Evolutionary conservation across 345 rosid genomes (phyloP).

Genomic region (Eutrema japonicum): DNA sequence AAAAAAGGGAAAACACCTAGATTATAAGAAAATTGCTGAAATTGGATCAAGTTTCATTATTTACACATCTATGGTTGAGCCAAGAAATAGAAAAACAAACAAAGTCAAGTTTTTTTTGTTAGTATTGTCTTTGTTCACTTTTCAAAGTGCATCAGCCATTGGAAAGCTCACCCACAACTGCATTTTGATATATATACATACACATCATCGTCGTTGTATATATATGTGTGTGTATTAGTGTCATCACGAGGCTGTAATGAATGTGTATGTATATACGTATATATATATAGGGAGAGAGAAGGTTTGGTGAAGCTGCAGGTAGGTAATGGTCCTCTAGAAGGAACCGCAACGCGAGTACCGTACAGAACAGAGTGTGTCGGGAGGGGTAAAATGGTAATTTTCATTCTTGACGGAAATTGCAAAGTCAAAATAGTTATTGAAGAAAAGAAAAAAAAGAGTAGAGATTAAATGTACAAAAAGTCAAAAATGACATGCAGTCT

Average conservation of each 20-base stretch:
- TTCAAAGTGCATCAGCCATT: conserved; percentile 29
- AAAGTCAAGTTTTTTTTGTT: not conserved
- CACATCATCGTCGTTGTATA: conserved; percentile 6
- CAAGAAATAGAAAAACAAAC: not conserved
- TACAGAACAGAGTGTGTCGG: conserved; percentile 35
- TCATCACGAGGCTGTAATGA: conserved; percentile 41
- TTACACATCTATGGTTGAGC: not conserved
- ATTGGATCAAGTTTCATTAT: not conserved
- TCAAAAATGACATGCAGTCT: conserved; percentile 19
- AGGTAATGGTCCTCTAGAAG: conserved; percentile 33
- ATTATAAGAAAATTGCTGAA: conserved; percentile 10
- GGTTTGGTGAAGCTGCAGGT: conserved; percentile 33
- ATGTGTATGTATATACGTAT: conserved; percentile 9
- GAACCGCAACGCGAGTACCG: conserved; percentile 21
- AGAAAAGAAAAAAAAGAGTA: not conserved
- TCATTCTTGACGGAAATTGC: not conserved
- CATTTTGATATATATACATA: conserved; percentile 3
- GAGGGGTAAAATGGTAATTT: conserved; percentile 18
- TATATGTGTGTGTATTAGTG: conserved; percentile 8
- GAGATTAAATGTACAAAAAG: conserved; percentile 19
- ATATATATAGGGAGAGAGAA: not conserved
- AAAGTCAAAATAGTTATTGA: conserved; percentile 33
- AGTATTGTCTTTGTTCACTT: conserved; percentile 25
- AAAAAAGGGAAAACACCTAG: not conserved
- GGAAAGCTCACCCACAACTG: conserved; percentile 24